These are phyloP conservation scores for Didymella pomorum DNA, from an alignment of 2,329 filamentous ascomycete species.

Conservation along the genomic window DNA sequence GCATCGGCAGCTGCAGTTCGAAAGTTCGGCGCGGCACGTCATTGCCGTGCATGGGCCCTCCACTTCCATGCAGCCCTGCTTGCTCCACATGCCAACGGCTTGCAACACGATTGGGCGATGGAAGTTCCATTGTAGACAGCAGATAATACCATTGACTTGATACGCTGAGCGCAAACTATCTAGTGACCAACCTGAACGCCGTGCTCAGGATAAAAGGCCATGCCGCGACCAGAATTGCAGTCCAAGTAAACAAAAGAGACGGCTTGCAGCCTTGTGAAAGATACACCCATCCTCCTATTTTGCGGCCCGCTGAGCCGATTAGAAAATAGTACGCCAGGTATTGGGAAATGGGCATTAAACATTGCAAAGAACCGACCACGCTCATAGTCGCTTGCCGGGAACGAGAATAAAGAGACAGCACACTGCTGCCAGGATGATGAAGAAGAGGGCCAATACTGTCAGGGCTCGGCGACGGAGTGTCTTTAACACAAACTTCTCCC, in stretches of 20 bases:
- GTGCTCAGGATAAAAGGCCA: constrained; percentile 1
- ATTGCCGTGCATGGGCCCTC: constrained; percentile 11
- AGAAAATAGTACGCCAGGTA: constrained; percentile 26
- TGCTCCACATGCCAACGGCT: constrained; percentile 21
- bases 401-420: constrained; percentile 94
- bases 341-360: constrained; percentile 32
- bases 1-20: constrained; percentile 1
- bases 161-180: constrained; percentile 11
- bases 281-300: constrained; percentile 2
- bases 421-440: constrained; percentile 79
- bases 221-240: background rate
- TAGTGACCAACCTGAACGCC: constrained; percentile 14
- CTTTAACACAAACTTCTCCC: constrained; percentile 88
- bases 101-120: background rate
- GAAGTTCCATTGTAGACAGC: background rate
- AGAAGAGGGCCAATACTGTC: constrained; percentile 79
- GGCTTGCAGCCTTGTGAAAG: background rate
- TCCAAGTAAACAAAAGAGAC: constrained; percentile 21
- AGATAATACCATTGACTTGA: background rate
- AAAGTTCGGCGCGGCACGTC: constrained; percentile 22
- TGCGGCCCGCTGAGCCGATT: constrained; percentile 6
- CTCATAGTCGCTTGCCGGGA: constrained; percentile 79
- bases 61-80: constrained; percentile 18
- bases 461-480: constrained; percentile 83
- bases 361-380: constrained; percentile 16